A percentile compares a stretch with the other conserved stretches of the same genome.
These are phyloP conservation scores for Umbilicus rupestris DNA, from an alignment of 164 flowering plant species.

Conservation along the genomic window DNA sequence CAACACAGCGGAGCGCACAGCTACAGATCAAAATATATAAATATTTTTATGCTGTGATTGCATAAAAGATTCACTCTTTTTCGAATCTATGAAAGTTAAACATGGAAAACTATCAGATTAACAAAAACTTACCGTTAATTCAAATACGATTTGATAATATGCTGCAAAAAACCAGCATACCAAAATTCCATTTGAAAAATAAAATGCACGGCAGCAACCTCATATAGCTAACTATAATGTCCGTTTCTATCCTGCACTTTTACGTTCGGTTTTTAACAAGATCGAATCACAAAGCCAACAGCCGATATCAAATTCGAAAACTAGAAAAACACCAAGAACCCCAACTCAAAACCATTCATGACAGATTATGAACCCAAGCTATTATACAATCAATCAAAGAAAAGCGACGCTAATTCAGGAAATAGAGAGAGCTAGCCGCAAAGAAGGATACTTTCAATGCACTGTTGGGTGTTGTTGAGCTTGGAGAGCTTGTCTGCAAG, in stretches of 20 bases:
- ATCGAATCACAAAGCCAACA: no score
- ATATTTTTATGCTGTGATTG: no score
- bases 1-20: no score
- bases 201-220: background rate
- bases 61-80: no score
- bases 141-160: no score
- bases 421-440: background rate
- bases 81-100: no score
- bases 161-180: background rate
- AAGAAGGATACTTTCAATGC: constrained; percentile 90
- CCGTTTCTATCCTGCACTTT: no score
- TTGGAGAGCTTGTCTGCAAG: constrained; percentile 93
- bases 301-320: background rate
- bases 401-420: background rate
- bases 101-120: no score
- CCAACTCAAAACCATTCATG: background rate
- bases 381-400: background rate
- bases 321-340: background rate
- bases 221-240: no score
- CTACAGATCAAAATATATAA: no score
- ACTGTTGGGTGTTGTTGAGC: constrained; percentile 91
- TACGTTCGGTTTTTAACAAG: no score
- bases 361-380: background rate
- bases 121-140: no score
- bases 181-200: background rate